A percentile compares a stretch with the other conserved stretches of the same genome.
Evolutionary conservation across 192 early-diverging fungal species (phyloP).

Genomic region (Podila minutissima): DNA sequence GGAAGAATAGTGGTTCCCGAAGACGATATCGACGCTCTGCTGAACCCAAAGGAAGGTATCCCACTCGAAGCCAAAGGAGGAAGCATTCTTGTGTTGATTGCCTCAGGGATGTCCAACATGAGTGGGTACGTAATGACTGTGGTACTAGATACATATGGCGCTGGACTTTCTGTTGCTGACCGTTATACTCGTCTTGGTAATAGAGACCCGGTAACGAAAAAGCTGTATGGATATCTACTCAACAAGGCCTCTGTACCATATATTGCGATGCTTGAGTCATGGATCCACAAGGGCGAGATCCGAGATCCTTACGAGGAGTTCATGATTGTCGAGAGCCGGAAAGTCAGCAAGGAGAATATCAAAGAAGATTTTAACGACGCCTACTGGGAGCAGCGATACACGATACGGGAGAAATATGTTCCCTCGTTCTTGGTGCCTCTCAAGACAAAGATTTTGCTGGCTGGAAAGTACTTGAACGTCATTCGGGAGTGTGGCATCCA

Average conservation of each 20-base stretch:
- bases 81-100: conserved; percentile 78
- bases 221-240: conserved; percentile 84
- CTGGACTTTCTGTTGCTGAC: neutral
- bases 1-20: conserved; percentile 34
- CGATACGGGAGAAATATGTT: conserved; percentile 66
- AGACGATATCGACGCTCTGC: conserved; percentile 56
- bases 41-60: conserved; percentile 55
- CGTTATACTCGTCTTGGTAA: neutral
- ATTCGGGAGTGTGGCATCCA: conserved; percentile 83
- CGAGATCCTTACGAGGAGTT: conserved; percentile 92
- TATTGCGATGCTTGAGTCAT: conserved; percentile 80
- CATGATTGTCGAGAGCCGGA: conserved; percentile 83
- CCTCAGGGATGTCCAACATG: conserved; percentile 70
- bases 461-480: conserved; percentile 97
- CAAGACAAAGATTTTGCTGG: conserved; percentile 82
- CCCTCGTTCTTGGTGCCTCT: conserved; percentile 85
- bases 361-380: conserved; percentile 84
- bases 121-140: conserved; percentile 66
- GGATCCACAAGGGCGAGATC: conserved; percentile 92
- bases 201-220: conserved; percentile 77
- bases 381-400: conserved; percentile 88
- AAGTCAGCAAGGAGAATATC: conserved; percentile 65
- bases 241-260: conserved; percentile 84
- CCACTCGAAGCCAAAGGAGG: conserved; percentile 77
- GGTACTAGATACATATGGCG: neutral